These are phyloP conservation scores for Allantophomopsis lycopodina DNA, from an alignment of 2,329 filamentous ascomycete species.

Conservation along the genomic window DNA sequence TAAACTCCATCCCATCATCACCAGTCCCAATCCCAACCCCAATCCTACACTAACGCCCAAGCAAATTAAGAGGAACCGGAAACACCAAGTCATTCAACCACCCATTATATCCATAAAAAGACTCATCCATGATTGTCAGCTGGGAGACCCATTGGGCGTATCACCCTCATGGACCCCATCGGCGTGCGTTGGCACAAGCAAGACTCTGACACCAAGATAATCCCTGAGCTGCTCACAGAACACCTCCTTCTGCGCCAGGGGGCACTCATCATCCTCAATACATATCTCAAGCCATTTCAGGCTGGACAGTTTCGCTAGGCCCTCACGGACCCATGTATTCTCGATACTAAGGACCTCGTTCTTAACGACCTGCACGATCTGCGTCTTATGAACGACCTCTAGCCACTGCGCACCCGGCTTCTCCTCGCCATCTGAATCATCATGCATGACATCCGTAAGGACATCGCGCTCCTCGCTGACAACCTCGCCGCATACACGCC, in stretches of 20 bases:
- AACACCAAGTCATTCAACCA: too few species aligned
- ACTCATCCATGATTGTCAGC: too few species aligned
- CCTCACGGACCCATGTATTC: slow-evolving; percentile 5
- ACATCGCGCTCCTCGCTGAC: background rate
- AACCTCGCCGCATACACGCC: background rate
- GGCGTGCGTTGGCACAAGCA: too few species aligned
- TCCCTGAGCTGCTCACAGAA: slow-evolving; percentile 4
- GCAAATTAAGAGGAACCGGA: too few species aligned
- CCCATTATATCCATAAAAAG: too few species aligned
- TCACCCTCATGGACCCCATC: too few species aligned
- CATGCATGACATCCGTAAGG: background rate
- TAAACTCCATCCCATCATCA: too few species aligned
- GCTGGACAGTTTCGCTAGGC: slow-evolving; percentile 1
- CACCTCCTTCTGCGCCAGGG: slow-evolving; percentile 2
- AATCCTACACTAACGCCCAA: too few species aligned
- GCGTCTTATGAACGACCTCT: background rate
- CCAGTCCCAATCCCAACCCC: too few species aligned
- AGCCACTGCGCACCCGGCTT: background rate
- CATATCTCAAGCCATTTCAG: slow-evolving; percentile 6
- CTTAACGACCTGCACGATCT: too few species aligned
- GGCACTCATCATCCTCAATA: slow-evolving; percentile 6
- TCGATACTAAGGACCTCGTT: slow-evolving; percentile 4
- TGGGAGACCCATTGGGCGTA: too few species aligned
- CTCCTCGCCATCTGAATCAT: too few species aligned
- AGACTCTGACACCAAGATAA: background rate